A percentile compares a stretch with the other conserved stretches of the same genome.
Conservation (phyloP, 768 basidiomycete genomes). For the Tricholoma terreum region DNA sequence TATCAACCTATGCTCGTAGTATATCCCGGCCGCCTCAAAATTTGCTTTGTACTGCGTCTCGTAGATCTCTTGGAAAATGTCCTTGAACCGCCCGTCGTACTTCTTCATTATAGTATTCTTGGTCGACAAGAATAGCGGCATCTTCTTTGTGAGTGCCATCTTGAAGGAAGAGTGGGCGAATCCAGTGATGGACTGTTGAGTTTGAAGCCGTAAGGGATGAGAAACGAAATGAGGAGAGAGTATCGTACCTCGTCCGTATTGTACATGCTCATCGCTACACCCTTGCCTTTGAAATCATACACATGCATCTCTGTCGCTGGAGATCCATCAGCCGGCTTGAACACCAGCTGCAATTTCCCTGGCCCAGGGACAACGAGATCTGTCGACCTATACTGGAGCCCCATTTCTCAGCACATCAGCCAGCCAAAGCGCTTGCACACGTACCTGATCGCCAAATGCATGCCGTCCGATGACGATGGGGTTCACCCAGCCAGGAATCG, state of each 20-base stretch:
- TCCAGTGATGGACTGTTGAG: slow-evolving; percentile 77
- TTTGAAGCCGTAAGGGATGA: neutral
- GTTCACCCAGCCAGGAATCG: slow-evolving; percentile 95
- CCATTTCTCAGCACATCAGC: neutral
- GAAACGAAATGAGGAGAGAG: neutral
- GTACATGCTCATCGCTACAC: slow-evolving; percentile 97
- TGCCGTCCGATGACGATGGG: slow-evolving; percentile 97
- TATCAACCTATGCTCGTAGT: slow-evolving; percentile 95
- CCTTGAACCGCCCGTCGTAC: slow-evolving; percentile 99
- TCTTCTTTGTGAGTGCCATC: slow-evolving; percentile 82
- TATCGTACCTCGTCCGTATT: slow-evolving; percentile 84
- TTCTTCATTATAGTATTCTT: slow-evolving; percentile 98
- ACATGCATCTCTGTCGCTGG: slow-evolving; percentile 70
- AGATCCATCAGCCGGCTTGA: slow-evolving; percentile 78
- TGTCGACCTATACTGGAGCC: slow-evolving; percentile 84
- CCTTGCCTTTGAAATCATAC: slow-evolving; percentile 89
- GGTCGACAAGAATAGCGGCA: slow-evolving; percentile 91
- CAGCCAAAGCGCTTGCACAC: slow-evolving; percentile 9
- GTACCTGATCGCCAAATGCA: slow-evolving; percentile 92
- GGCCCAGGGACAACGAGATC: slow-evolving; percentile 90
- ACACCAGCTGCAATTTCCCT: slow-evolving; percentile 92
- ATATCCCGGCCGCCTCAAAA: slow-evolving; percentile 71
- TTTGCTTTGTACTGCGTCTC: slow-evolving; percentile 69
- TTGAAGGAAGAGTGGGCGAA: slow-evolving; percentile 99
- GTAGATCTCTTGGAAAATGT: slow-evolving; percentile 97